These are phyloP conservation scores for Diospyros kaki DNA, from an alignment of 148 eudicot genomes.

Conservation along the genomic window DNA sequence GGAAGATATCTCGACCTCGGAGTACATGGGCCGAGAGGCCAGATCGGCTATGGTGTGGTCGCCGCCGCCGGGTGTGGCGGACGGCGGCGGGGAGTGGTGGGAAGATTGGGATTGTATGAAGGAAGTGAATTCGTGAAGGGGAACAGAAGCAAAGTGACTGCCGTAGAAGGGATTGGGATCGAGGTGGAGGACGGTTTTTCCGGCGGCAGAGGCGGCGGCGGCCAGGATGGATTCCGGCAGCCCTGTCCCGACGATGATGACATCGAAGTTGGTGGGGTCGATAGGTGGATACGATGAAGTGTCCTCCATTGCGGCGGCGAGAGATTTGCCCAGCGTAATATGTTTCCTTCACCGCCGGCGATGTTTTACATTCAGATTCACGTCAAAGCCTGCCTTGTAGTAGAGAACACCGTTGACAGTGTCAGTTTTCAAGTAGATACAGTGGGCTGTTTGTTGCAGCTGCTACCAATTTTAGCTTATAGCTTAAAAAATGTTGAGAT, in stretches of 20 bases:
- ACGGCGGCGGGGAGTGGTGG: slow-evolving; percentile 9
- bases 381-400: no score
- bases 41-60: slow-evolving; percentile 22
- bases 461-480: no score
- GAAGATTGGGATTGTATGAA: slow-evolving; percentile 37
- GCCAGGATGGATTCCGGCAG: slow-evolving; percentile 68
- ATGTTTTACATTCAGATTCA: no score
- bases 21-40: slow-evolving; percentile 32
- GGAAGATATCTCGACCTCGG: slow-evolving; percentile 33
- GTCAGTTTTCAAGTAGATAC: no score
- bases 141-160: slow-evolving; percentile 61
- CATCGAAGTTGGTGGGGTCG: slow-evolving; percentile 67
- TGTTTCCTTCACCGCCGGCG: no score
- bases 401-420: no score
- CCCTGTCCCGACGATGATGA: slow-evolving; percentile 80
- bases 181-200: slow-evolving; percentile 85
- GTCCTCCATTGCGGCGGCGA: slow-evolving; percentile 28
- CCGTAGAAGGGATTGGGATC: slow-evolving; percentile 90
- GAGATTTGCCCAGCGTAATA: neutral
- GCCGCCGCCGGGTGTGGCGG: slow-evolving; percentile 10
- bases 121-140: slow-evolving; percentile 38
- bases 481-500: no score
- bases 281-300: slow-evolving; percentile 36
- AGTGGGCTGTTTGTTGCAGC: no score
- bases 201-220: slow-evolving; percentile 70